Conservation (phyloP, 1,139 yeast genomes). For the Yamadazyma mexicana region DNA sequence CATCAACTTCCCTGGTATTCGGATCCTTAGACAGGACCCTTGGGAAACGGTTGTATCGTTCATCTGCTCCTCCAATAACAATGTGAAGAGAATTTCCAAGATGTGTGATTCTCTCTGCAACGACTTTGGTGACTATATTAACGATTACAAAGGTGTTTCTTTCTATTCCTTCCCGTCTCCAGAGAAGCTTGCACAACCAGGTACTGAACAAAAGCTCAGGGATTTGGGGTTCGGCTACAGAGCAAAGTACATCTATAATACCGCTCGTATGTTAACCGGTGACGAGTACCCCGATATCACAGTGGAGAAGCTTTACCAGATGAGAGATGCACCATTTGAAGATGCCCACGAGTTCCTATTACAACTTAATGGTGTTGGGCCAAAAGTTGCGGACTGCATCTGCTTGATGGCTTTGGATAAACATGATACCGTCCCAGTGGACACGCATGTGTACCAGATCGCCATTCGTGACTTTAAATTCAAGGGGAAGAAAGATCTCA, state of each 20-base stretch:
- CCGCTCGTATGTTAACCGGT: slow-evolving; percentile 54
- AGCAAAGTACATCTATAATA: slow-evolving; percentile 80
- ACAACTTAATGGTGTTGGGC: slow-evolving; percentile 87
- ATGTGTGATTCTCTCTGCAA: slow-evolving; percentile 84
- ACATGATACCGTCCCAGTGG: slow-evolving; percentile 90
- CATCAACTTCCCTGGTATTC: slow-evolving; percentile 60
- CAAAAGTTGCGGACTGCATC: slow-evolving; percentile 93
- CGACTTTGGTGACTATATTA: slow-evolving; percentile 67
- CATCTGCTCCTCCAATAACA: slow-evolving; percentile 94
- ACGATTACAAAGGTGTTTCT: slow-evolving; percentile 52
- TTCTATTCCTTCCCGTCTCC: slow-evolving; percentile 81
- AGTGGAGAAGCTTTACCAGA: slow-evolving; percentile 27
- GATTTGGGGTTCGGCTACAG: slow-evolving; percentile 86
- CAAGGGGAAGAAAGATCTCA: slow-evolving; percentile 45
- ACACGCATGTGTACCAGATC: slow-evolving; percentile 93
- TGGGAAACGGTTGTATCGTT: slow-evolving; percentile 93
- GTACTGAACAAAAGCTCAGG: slow-evolving; percentile 47
- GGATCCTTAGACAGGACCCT: slow-evolving; percentile 89
- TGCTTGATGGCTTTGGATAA: slow-evolving; percentile 90
- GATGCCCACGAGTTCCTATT: slow-evolving; percentile 66
- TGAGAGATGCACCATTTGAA: slow-evolving; percentile 49
- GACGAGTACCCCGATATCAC: slow-evolving; percentile 38
- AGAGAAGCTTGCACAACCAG: slow-evolving; percentile 37
- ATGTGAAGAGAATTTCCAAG: slow-evolving; percentile 87
- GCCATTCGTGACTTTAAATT: slow-evolving; percentile 79